Percentiles rank a stretch among this genome's conserved stretches.
Conservation (phyloP, 768 basidiomycete genomes). For the Suillus decipiens region DNA sequence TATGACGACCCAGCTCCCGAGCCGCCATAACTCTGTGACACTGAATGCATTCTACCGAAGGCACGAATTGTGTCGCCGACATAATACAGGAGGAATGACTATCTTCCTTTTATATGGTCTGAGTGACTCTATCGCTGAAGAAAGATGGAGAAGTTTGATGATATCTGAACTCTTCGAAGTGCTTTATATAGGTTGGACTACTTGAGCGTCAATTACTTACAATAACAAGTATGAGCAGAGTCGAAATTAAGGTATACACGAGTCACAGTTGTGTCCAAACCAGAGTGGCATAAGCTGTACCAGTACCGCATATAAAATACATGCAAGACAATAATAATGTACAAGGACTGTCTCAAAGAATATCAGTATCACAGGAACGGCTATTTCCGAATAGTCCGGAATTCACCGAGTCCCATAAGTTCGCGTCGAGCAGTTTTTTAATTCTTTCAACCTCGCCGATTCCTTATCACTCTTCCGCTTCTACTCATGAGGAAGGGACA, state of each 20-base stretch:
- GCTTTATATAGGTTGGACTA: neutral
- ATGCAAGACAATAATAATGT: neutral
- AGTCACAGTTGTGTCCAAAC: neutral
- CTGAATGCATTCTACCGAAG: neutral
- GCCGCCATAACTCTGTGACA: neutral
- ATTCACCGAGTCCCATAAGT: slow-evolving; percentile 20
- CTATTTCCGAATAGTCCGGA: slow-evolving; percentile 9
- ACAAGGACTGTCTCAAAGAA: neutral
- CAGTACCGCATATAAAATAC: neutral
- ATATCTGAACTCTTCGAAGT: neutral
- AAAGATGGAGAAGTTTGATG: neutral
- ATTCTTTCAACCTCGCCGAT: slow-evolving; percentile 19
- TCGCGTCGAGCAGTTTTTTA: neutral
- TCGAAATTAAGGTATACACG: neutral
- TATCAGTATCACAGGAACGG: neutral
- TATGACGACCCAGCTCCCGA: neutral
- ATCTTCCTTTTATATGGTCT: neutral
- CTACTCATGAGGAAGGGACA: slow-evolving; percentile 22
- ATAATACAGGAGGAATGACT: neutral
- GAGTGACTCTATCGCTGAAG: neutral
- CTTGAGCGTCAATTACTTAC: neutral
- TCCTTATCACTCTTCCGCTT: slow-evolving; percentile 34
- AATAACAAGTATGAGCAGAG: neutral
- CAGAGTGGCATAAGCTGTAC: neutral
- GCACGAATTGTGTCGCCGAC: neutral